A percentile compares a stretch with the other conserved stretches of the same genome.
Evolutionary conservation across 2,329 filamentous ascomycete genomes (phyloP).

Genomic region (Tolypocladium ophioglossoides): DNA sequence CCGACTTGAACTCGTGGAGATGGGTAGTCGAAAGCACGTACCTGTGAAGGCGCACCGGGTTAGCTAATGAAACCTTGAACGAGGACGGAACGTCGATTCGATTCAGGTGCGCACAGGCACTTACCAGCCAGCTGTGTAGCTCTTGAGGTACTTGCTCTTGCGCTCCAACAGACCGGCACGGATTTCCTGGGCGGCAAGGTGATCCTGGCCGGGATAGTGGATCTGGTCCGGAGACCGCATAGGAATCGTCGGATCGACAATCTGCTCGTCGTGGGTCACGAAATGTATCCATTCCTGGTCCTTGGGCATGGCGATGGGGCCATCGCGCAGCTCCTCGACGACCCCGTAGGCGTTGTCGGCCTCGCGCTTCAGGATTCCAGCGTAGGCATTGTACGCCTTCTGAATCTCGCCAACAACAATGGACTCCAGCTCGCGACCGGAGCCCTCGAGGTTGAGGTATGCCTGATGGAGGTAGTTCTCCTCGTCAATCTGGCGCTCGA

Average conservation of each 20-base stretch:
- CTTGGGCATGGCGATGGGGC: slow-evolving; percentile 86
- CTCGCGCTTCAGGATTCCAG: slow-evolving; percentile 83
- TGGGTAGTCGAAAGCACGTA: slow-evolving; percentile 95
- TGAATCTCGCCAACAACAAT: slow-evolving; percentile 97
- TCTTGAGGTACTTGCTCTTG: slow-evolving; percentile 98
- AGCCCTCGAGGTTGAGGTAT: slow-evolving; percentile 87
- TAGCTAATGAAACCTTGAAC: neutral
- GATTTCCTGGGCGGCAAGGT: slow-evolving; percentile 73
- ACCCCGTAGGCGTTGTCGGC: slow-evolving; percentile 70
- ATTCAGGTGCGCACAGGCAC: slow-evolving; percentile 15
- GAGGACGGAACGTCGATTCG: neutral
- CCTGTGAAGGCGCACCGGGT: slow-evolving; percentile 36
- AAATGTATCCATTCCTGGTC: slow-evolving; percentile 86
- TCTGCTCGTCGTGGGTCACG: slow-evolving; percentile 69
- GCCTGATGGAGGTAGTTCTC: slow-evolving; percentile 97
- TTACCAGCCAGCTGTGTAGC: slow-evolving; percentile 90
- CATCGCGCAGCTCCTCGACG: slow-evolving; percentile 70
- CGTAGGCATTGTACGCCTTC: slow-evolving; percentile 92
- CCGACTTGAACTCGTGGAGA: slow-evolving; percentile 98
- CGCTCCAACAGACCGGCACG: slow-evolving; percentile 85
- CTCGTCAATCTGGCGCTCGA: slow-evolving; percentile 89
- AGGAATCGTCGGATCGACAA: slow-evolving; percentile 76
- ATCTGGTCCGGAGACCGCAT: slow-evolving; percentile 73
- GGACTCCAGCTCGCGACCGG: slow-evolving; percentile 86
- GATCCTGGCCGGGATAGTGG: slow-evolving; percentile 81